Conservation (phyloP, 23 red algal genomes). For the Chondrus crispus region DNA sequence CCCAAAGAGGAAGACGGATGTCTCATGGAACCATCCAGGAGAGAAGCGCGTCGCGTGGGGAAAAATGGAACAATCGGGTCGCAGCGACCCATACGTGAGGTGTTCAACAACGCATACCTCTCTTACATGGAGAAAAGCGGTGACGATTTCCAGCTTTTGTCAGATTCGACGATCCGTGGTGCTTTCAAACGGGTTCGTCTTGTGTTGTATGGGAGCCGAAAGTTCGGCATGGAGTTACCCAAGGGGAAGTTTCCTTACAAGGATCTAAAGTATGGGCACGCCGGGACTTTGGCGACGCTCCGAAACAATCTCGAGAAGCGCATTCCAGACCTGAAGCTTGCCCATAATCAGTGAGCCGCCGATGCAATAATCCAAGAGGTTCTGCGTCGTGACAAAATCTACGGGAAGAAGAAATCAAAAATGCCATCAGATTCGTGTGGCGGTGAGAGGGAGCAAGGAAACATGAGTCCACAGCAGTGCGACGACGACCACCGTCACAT, state of each 20-base stretch:
- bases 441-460: too few relatives aligned
- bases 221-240: neutral
- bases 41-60: too few relatives aligned
- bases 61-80: too few relatives aligned
- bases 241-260: neutral
- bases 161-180: neutral
- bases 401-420: too few relatives aligned
- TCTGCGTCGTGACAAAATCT: neutral
- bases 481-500: too few relatives aligned
- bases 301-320: neutral
- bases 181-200: neutral
- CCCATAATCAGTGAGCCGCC: neutral
- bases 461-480: too few relatives aligned
- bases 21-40: too few relatives aligned
- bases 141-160: neutral
- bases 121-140: neutral
- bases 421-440: too few relatives aligned
- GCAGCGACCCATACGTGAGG: neutral
- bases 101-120: neutral
- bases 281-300: neutral
- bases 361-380: neutral
- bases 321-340: neutral
- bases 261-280: neutral
- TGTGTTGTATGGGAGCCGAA: neutral
- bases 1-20: too few relatives aligned